These are phyloP conservation scores for Zygnema cylindricum DNA, from an alignment of 139 green algal genomes.

Conservation along the genomic window DNA sequence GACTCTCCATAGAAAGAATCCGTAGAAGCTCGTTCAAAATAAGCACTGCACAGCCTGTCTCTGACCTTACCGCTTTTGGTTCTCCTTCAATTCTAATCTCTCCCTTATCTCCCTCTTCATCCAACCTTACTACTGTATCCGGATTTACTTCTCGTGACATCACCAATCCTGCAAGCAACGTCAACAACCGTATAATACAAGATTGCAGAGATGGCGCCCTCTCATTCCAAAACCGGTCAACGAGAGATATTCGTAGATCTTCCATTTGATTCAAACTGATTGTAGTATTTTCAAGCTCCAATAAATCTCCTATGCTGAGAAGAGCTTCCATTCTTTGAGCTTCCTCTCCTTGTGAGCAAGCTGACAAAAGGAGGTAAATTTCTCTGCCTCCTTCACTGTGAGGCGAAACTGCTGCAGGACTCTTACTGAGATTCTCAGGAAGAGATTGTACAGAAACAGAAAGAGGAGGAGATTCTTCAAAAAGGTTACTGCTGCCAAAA, in stretches of 20 bases:
- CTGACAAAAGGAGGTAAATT: neutral
- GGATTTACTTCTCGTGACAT: no score
- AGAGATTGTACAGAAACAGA: neutral
- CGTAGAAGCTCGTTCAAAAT: neutral
- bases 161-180: neutral
- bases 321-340: neutral
- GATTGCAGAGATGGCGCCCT: neutral
- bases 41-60: neutral
- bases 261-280: neutral
- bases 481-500: neutral
- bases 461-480: no score
- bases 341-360: neutral
- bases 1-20: neutral
- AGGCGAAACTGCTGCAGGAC: neutral
- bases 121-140: neutral
- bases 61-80: neutral
- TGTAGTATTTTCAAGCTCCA: neutral
- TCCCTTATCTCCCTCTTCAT: neutral
- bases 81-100: neutral
- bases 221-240: neutral
- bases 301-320: neutral
- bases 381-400: neutral
- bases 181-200: neutral
- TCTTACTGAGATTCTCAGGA: neutral
- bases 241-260: neutral